Evolutionary conservation across 768 basidiomycete species (phyloP).

Genomic region (Austroboletus eburneus): DNA sequence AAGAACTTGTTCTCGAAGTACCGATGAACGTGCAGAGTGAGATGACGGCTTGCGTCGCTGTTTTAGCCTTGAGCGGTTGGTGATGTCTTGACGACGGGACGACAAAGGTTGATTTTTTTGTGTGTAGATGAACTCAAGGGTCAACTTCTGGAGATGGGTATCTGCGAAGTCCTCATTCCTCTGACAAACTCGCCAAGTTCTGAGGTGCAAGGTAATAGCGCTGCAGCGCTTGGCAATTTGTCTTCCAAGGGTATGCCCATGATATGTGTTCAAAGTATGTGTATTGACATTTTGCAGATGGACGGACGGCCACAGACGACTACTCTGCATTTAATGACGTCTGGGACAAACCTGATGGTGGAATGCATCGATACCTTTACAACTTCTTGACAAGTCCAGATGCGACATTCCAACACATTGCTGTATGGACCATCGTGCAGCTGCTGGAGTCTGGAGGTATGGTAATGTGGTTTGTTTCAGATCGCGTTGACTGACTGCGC

Average conservation of each 20-base stretch:
- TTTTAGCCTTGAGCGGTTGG: constrained; percentile 90
- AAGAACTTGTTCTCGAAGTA: constrained; percentile 91
- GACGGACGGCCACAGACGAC: constrained; percentile 73
- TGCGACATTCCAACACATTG: constrained; percentile 98
- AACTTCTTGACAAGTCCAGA: constrained; percentile 92
- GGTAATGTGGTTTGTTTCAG: constrained; percentile 7
- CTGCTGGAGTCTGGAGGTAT: constrained; percentile 91
- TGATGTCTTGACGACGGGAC: not conserved
- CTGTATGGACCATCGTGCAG: constrained; percentile 99
- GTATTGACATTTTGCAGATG: constrained; percentile 46
- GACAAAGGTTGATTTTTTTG: constrained; percentile 5
- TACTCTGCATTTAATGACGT: constrained; percentile 97
- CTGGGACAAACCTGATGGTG: constrained; percentile 97
- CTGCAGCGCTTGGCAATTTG: constrained; percentile 94
- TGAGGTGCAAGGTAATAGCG: constrained; percentile 98
- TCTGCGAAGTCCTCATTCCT: constrained; percentile 95
- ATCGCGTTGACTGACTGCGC: not conserved
- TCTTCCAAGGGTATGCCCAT: constrained; percentile 80
- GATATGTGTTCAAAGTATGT: not conserved
- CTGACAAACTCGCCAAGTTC: constrained; percentile 94
- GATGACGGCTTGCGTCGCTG: constrained; percentile 99
- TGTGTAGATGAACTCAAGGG: constrained; percentile 90
- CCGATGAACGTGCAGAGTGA: constrained; percentile 98
- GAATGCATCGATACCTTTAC: constrained; percentile 92
- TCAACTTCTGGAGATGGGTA: constrained; percentile 95